Base-by-base conservation (phyloP, 306 rosid species). In the Trifolium dubium region DNA sequence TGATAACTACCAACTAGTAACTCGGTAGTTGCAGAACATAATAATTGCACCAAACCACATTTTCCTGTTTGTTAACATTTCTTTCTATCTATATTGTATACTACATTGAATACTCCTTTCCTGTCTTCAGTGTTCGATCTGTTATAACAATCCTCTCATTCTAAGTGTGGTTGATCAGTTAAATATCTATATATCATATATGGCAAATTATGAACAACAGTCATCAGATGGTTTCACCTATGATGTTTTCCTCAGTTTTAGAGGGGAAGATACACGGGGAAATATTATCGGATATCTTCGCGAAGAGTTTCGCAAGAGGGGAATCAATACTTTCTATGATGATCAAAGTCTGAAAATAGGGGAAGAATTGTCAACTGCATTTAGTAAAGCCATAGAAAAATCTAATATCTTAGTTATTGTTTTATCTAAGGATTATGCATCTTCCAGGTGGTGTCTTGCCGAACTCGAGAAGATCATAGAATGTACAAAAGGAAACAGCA, bases 291-390 rank as follows among this genome's bases (percentile, higher is more conserved):
- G 12, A 6, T 7, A 53, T 18, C 59, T 53, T 53, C 59, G 0
- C 3, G 12, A 53, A 0, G 30, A 11, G 9, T 53, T 53, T 10
- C 2, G 1, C 5, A 5, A 19, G 0, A 53, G 5, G 46, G 67
- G 79, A 39, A 4, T 75, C 73, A 28, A 34, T 1, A 10, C 13
- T 61, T 75, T 64, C 66, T 17, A 39, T 6, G 79, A 75, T 15
- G 18, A 65, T 8, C 10, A 37, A 2, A 29, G 8, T 0, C 54
- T 64, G 11, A 6, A 8, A 6, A 6, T n/a, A 3, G 72, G 79
- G 11, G 34, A 75, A 9, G 49, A 1, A 2, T 39, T 65, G 18
- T 23, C 50, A 15, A 50, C 64, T 15, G 40, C 74, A 17, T 18
- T 19, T 51, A 1, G 9, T 3, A 17, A 62, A 10, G 71, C 71